Evolutionary conservation across 2,329 filamentous ascomycete genomes (phyloP).

Genomic region (Ophiostoma sp.): DNA sequence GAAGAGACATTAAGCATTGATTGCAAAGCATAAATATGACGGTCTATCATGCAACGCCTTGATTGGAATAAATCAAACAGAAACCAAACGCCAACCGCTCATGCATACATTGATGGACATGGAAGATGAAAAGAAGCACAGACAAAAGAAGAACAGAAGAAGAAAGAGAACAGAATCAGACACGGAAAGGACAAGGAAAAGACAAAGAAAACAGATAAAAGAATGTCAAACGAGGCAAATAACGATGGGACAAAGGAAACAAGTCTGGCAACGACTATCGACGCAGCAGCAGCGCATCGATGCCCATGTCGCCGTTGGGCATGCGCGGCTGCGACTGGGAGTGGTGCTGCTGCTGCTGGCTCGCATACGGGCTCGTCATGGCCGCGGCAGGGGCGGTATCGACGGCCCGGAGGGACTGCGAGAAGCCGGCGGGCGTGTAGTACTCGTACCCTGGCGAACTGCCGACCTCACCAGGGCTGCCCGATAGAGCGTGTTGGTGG

Average conservation of each 20-base stretch:
- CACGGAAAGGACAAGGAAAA: too few species aligned
- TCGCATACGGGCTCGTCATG: slow-evolving; percentile 44
- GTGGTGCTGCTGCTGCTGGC: slow-evolving; percentile 56
- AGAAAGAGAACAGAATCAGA: background rate
- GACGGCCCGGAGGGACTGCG: slow-evolving; percentile 42
- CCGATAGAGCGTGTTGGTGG: slow-evolving; percentile 25
- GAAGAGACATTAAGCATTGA: background rate
- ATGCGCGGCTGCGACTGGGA: slow-evolving; percentile 36
- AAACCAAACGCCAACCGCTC: slow-evolving; percentile 5
- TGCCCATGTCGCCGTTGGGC: slow-evolving; percentile 9
- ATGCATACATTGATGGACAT: background rate
- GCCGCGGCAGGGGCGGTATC: slow-evolving; percentile 21
- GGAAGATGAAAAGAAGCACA: background rate
- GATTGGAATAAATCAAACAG: background rate
- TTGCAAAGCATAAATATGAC: background rate
- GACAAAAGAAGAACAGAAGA: background rate
- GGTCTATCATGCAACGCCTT: background rate
- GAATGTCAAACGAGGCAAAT: too few species aligned
- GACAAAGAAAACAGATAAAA: background rate
- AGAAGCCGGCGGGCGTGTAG: slow-evolving; percentile 41
- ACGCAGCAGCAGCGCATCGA: background rate
- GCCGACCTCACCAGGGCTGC: slow-evolving; percentile 24
- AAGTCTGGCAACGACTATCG: background rate
- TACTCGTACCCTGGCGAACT: slow-evolving; percentile 28
- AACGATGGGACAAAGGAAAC: background rate